These are phyloP conservation scores for Calonectria leucothoes DNA, from an alignment of 2,329 filamentous ascomycete genomes.

Conservation along the genomic window DNA sequence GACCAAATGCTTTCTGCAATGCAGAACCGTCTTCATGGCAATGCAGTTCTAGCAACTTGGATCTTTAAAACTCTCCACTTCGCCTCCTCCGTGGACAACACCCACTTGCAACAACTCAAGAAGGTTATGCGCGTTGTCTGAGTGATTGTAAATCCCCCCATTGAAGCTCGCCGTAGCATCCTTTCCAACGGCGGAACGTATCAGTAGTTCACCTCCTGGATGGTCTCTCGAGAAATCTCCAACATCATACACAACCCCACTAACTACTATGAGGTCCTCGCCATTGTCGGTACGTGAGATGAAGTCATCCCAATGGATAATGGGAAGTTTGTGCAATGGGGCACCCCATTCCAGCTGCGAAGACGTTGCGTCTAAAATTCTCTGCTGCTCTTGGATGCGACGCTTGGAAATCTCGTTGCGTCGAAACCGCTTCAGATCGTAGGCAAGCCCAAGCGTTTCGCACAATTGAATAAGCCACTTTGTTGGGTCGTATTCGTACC, in stretches of 20 bases:
- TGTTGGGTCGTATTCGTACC: conserved; percentile 91
- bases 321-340: neutral
- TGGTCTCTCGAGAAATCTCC: conserved; percentile 88
- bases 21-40: neutral
- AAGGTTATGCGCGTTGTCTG: conserved; percentile 83
- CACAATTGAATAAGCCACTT: conserved; percentile 89
- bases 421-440: conserved; percentile 91
- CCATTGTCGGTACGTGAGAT: conserved; percentile 80
- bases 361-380: neutral
- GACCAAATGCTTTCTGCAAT: too few species aligned
- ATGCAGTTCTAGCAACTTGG: neutral
- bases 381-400: neutral
- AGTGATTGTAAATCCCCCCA: conserved; percentile 89
- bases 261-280: conserved; percentile 79
- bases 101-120: conserved; percentile 61
- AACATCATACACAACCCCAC: conserved; percentile 88
- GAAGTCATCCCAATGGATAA: conserved; percentile 83
- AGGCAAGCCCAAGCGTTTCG: conserved; percentile 87
- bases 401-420: conserved; percentile 70
- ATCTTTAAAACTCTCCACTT: neutral
- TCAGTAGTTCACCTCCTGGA: conserved; percentile 88
- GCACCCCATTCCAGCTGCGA: neutral
- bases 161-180: conserved; percentile 92
- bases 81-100: neutral
- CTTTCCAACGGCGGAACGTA: conserved; percentile 84